Conservation (phyloP, 148 eudicot species). For the Chenopodium suecicum region DNA sequence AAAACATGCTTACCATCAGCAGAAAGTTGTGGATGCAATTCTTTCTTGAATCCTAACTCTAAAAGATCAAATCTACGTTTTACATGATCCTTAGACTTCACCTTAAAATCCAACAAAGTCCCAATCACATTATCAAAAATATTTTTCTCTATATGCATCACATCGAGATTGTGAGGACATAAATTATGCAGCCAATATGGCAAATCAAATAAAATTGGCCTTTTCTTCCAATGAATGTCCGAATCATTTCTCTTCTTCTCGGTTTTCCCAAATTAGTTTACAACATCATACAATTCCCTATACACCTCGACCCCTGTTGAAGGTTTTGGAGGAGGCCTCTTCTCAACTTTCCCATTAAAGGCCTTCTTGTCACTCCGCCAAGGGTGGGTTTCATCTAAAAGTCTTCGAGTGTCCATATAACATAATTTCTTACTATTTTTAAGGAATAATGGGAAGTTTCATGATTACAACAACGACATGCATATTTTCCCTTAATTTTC, state of each 20-base stretch:
- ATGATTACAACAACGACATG: slow-evolving; percentile 9
- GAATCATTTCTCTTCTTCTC: not conserved
- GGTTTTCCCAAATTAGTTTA: not conserved
- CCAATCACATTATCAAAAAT: slow-evolving; percentile 3
- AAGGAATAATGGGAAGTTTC: not conserved
- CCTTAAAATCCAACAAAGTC: slow-evolving; percentile 2
- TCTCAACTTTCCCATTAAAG: slow-evolving; percentile 12
- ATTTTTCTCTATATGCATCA: slow-evolving; percentile 16
- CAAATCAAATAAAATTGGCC: not conserved
- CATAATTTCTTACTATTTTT: slow-evolving; percentile 14
- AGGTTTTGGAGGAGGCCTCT: not conserved
- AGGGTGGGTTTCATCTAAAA: slow-evolving; percentile 4
- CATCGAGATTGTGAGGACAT: slow-evolving; percentile 11
- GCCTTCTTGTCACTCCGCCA: not conserved
- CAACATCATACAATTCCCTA: not conserved
- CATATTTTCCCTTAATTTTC: slow-evolving; percentile 12
- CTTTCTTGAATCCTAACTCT: not conserved
- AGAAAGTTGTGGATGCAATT: not conserved
- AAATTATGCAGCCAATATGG: not conserved
- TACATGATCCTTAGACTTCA: slow-evolving; percentile 16
- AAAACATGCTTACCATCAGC: not conserved
- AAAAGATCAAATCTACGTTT: slow-evolving; percentile 20
- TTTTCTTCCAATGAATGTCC: not conserved
- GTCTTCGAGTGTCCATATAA: slow-evolving; percentile 1
- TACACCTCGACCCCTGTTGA: not conserved